Percentiles rank a stretch among this genome's conserved stretches.
These are phyloP conservation scores for Tetrastigma voinierianum DNA, from an alignment of 164 flowering plant genomes.

Conservation along the genomic window DNA sequence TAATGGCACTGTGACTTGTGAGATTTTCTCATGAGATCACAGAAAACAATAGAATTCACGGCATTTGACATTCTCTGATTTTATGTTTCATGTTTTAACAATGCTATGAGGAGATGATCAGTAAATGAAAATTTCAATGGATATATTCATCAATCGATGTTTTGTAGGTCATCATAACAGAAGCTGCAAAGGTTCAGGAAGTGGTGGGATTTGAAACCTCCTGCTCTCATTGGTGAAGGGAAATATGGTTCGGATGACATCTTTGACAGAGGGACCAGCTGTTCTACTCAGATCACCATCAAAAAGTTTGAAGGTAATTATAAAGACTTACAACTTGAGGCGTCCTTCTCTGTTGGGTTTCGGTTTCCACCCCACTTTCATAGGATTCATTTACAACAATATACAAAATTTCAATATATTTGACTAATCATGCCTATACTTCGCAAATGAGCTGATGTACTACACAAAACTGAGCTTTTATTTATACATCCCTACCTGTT, in stretches of 20 bases:
- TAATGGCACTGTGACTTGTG: not conserved
- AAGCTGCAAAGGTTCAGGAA: constrained; percentile 59
- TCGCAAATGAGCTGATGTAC: too few relatives aligned
- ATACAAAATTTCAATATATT: too few relatives aligned
- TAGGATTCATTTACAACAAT: too few relatives aligned
- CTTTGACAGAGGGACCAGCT: constrained; percentile 47
- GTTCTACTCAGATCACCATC: constrained; percentile 44
- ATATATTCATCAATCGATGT: not conserved
- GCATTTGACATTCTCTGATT: too few relatives aligned
- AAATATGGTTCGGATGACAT: constrained; percentile 32
- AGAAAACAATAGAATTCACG: not conserved
- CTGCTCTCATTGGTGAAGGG: constrained; percentile 26
- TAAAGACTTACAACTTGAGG: not conserved
- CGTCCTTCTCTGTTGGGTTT: not conserved
- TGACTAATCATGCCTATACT: too few relatives aligned
- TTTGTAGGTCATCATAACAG: constrained; percentile 58
- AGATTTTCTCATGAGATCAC: not conserved
- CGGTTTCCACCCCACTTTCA: too few relatives aligned
- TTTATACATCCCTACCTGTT: too few relatives aligned
- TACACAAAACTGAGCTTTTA: too few relatives aligned
- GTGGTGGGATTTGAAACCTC: constrained; percentile 38
- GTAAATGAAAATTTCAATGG: not conserved
- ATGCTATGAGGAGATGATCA: not conserved
- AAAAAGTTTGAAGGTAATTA: constrained; percentile 53
- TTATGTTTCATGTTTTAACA: not conserved